Percentiles rank a stretch among this genome's conserved stretches.
Conservation (phyloP, 169 alveolate species). For the Babesia ovis region DNA sequence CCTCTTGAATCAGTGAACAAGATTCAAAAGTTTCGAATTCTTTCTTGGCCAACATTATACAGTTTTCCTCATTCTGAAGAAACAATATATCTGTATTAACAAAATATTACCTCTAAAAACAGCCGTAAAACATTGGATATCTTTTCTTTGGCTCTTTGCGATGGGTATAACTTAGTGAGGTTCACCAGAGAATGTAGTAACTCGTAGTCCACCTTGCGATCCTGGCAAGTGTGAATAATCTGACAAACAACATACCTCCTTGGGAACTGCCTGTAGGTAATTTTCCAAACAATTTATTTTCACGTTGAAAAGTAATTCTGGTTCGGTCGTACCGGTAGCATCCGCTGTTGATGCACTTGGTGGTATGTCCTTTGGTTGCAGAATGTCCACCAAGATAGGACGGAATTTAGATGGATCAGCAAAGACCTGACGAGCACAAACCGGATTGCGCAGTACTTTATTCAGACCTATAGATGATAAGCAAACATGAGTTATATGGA, state of each 20-base stretch:
- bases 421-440: constrained; percentile 6
- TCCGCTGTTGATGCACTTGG: not conserved
- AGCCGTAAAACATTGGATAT: constrained; percentile 36
- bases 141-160: constrained; percentile 20
- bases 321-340: not conserved
- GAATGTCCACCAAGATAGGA: not conserved
- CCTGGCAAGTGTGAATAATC: not conserved
- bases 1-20: constrained; percentile 14
- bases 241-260: constrained; percentile 31
- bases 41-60: constrained; percentile 10
- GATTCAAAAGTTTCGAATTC: constrained; percentile 34
- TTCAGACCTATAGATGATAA: constrained; percentile 11
- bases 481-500: not conserved
- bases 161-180: constrained; percentile 16
- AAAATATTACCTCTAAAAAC: constrained; percentile 33
- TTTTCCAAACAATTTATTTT: constrained; percentile 39
- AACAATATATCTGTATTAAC: not conserved
- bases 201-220: constrained; percentile 26
- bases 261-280: constrained; percentile 5
- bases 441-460: constrained; percentile 21
- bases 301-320: constrained; percentile 42
- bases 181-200: constrained; percentile 10
- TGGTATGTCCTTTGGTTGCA: constrained; percentile 18
- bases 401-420: not conserved
- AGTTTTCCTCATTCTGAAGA: constrained; percentile 41